Base-by-base conservation (phyloP, 2,329 filamentous ascomycete species). In the Colletotrichum sp. region DNA sequence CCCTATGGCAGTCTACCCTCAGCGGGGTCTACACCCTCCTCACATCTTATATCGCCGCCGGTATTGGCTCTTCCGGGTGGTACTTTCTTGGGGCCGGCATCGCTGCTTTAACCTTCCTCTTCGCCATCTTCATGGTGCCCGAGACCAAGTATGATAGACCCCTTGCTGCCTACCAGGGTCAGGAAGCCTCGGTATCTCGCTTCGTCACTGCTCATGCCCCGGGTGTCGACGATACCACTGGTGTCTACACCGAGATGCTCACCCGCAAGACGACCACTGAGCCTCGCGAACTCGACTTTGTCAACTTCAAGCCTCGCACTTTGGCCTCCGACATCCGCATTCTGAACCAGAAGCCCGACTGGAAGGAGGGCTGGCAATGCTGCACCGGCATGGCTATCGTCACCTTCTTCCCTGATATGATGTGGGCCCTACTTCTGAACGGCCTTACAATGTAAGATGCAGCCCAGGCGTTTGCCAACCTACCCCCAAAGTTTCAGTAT, bases 91-190 rank as follows among this genome's bases (percentile, higher is more conserved):
- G 85, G 2, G 84, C 82, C 6, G 82, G 81, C 2, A 76, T 88
- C 1, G 78, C 81, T 2, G 85, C 80, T 6, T 75, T 82, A 0
- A 81, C 83, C 6, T 80, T 86, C 4, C 18, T 87, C 16, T 65
- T 85, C 2, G 83, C 84, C 2, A 76, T 87, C 15, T 81, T 87
- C 74, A 83, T 85, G 39, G 81, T 88, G 0, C 86, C 86, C 0
- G 87, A 88, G 79, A 87, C 85, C 3, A 84, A 85, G 66, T 88
- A 88, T 70, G 77, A 83, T 36, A 83, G 86, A 1, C 79, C 83
- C 3, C 76, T 85, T 0, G 78, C 79, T 2, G 82, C 86, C 0
- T 87, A 85, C 66, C 85, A 85, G 36, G 84, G 85, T 52, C 70
- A 72, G 3, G 77, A 77, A 5, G 78, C 79, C 3, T 77, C 78